Evolutionary conservation across 495 filamentous ascomycete species (phyloP), one percentile per base, ranked within the genome.

Genomic region (Penicillium subrubescens): DNA sequence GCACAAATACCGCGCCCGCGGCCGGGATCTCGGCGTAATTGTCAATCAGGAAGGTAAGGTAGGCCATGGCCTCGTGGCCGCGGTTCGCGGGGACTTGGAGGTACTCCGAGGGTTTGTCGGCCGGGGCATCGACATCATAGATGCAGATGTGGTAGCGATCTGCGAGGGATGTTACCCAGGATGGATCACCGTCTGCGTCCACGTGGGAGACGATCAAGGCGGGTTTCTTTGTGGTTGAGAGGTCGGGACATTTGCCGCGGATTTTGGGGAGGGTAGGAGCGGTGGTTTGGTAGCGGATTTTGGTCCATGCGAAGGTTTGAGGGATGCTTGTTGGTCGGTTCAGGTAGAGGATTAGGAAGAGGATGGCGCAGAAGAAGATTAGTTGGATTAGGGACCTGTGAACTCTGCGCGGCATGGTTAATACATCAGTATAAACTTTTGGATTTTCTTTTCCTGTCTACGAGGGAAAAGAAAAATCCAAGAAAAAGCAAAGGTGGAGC

Each of bases 61-160:
- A 91, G 10, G 84, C 77, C 77, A 90, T 86, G 50, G 85, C 87
- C 68, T 92, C 89, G 64, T 90, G 86, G 39, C 87, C 89, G 68
- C 89, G 88, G 65, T 88, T 88, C 50, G 81, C 77, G 5, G 86
- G 86, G 14, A 86, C 83, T 64, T 87, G 86, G n/a, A 85, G 80
- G 33, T 67, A 51, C 2, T 70, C 61, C 15, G 71, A 69, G 17
- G 35, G 60, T 29, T 75, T 68, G 27, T 83, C 80, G 1, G 63
- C 68, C 33, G 80, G 77, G 48, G 82, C 80, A 68, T 89, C 86
- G 53, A 81, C 87, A 31, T 81, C 77, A 73, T 90, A 90, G 2
- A 79, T 51, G 66, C 80, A 82, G 25, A 78, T 55, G 54, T 81
- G 79, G 64, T 81, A 82, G 34, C 67, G 60, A 6, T 72, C 33